Conservation (phyloP, 2,329 filamentous ascomycete genomes). For the Chaetomiaceae sp. region DNA sequence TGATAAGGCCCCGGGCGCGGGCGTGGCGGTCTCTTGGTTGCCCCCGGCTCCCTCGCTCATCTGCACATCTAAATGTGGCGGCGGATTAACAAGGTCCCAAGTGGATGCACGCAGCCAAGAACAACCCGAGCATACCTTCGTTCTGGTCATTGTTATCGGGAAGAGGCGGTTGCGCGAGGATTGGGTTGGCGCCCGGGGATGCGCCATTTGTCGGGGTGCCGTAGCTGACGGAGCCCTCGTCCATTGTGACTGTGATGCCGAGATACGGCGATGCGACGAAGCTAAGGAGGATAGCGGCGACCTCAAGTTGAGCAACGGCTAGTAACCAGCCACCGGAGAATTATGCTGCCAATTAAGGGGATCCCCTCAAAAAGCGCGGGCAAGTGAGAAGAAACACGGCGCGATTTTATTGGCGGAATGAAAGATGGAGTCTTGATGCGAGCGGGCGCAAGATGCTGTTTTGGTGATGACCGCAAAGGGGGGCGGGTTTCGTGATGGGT, state of each 20-base stretch:
- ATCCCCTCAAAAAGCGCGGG: background rate
- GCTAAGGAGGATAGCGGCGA: too few relatives aligned
- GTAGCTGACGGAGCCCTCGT: constrained; percentile 52
- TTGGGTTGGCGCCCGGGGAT: constrained; percentile 53
- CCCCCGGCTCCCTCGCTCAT: constrained; percentile 55
- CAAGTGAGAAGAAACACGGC: background rate
- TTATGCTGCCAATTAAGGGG: background rate
- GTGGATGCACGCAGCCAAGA: background rate
- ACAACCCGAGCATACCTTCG: constrained; percentile 41
- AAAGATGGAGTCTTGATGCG: constrained; percentile 13
- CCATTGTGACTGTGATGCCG: constrained; percentile 46
- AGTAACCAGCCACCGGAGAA: background rate
- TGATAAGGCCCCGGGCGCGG: constrained; percentile 47
- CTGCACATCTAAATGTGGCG: constrained; percentile 48
- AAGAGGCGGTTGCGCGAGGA: constrained; percentile 51
- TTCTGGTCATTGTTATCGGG: constrained; percentile 36
- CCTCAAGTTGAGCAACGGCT: background rate
- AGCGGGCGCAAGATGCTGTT: constrained; percentile 16
- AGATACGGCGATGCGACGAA: too few relatives aligned
- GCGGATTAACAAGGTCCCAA: constrained; percentile 3
- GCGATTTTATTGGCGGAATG: background rate
- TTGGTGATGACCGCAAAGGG: constrained; percentile 20
- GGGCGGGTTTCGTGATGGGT: constrained; percentile 22
- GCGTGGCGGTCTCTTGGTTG: constrained; percentile 58
- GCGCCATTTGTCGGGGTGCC: constrained; percentile 53